These are phyloP conservation scores for Cryptococcus neoformans DNA, from an alignment of 1,284 basidiomycete genomes.

Conservation along the genomic window DNA sequence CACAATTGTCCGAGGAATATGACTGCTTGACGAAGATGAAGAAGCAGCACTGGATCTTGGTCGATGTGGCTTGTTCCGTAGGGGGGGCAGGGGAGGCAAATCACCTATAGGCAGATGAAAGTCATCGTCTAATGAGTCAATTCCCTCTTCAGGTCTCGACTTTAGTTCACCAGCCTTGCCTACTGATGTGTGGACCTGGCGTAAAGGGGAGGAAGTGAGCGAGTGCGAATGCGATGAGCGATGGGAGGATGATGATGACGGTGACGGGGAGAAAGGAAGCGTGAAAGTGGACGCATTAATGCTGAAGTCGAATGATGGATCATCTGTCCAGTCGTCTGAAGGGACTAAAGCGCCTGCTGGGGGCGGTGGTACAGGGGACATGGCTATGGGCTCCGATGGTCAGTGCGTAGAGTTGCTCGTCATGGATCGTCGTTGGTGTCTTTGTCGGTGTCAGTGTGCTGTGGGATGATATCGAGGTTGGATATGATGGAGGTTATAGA, in stretches of 20 bases:
- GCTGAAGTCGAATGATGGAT: slow-evolving; percentile 38
- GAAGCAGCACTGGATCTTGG: slow-evolving; percentile 10
- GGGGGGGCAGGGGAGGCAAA: not conserved
- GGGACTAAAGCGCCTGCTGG: slow-evolving; percentile 22
- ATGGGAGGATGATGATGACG: slow-evolving; percentile 18
- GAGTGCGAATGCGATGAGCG: slow-evolving; percentile 11
- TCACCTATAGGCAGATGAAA: slow-evolving; percentile 18
- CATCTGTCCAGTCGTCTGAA: slow-evolving; percentile 42
- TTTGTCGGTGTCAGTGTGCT: too few species aligned
- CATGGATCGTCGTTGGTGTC: too few species aligned
- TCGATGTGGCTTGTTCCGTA: not conserved
- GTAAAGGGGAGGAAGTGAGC: slow-evolving; percentile 25
- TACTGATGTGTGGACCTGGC: slow-evolving; percentile 17
- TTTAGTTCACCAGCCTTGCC: slow-evolving; percentile 4
- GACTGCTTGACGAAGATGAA: slow-evolving; percentile 9
- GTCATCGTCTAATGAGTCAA: slow-evolving; percentile 21
- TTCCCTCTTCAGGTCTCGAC: slow-evolving; percentile 5
- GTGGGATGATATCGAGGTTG: too few species aligned
- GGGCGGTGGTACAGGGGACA: slow-evolving; percentile 28
- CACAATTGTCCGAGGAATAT: slow-evolving; percentile 25
- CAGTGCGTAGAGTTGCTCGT: too few species aligned
- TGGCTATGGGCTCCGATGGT: not conserved
- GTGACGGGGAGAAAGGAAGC: slow-evolving; percentile 13
- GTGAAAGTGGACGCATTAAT: slow-evolving; percentile 14
- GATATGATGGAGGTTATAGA: too few species aligned